These are phyloP conservation scores for Plasmodium gaboni DNA, from an alignment of 169 alveolate genomes.

Conservation along the genomic window DNA sequence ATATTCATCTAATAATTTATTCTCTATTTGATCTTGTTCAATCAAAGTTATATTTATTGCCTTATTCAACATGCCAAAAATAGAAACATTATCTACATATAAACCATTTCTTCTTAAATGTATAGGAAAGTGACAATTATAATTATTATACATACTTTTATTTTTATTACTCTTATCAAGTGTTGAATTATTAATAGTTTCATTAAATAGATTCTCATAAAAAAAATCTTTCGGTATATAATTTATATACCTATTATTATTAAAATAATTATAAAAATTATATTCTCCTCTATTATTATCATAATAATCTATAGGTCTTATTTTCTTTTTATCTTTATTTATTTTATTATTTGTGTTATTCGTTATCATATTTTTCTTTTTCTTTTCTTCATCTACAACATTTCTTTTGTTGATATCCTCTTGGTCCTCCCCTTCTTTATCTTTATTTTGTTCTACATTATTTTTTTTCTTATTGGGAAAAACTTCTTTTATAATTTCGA, in stretches of 20 bases:
- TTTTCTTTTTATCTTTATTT: slow-evolving; percentile 26
- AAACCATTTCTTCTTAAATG: slow-evolving; percentile 77
- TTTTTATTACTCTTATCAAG: slow-evolving; percentile 13
- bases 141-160: slow-evolving; percentile 67
- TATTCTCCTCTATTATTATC: slow-evolving; percentile 17
- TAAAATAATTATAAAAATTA: slow-evolving; percentile 30
- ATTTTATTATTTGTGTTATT: slow-evolving; percentile 2
- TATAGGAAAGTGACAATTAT: slow-evolving; percentile 76
- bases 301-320: not conserved
- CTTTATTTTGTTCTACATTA: too few species aligned
- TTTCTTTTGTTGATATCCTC: too few species aligned
- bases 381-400: slow-evolving; percentile 8
- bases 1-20: not conserved
- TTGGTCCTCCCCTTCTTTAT: too few species aligned
- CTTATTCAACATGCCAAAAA: slow-evolving; percentile 44
- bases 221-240: slow-evolving; percentile 53
- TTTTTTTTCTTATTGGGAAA: too few species aligned
- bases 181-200: slow-evolving; percentile 8
- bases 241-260: slow-evolving; percentile 21
- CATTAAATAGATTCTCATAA: slow-evolving; percentile 43
- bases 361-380: not conserved
- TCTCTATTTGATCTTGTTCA: slow-evolving; percentile 1
- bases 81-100: slow-evolving; percentile 54
- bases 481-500: not conserved
- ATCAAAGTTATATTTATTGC: slow-evolving; percentile 19